phyloP scores from a whole-genome alignment of 1,284 basidiomycete species.

The Paramarasmius palmivorus region DNA sequence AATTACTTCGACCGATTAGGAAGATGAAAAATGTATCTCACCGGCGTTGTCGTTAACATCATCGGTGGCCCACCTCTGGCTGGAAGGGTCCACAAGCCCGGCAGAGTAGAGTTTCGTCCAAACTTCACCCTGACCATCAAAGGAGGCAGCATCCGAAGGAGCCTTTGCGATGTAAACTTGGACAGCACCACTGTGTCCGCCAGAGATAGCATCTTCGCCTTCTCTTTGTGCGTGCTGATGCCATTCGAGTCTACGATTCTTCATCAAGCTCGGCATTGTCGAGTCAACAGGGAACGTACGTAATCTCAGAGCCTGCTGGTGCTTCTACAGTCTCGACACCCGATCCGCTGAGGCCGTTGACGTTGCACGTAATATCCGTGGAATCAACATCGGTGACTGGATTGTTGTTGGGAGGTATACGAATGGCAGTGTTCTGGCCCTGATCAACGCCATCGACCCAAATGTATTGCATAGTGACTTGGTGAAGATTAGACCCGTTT shows the following conservation, averaged over 20 bases:
- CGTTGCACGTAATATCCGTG: conserved; percentile 50
- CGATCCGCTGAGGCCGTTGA: conserved; percentile 44
- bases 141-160: conserved; percentile 42
- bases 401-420: conserved; percentile 53
- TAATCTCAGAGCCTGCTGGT: conserved; percentile 41
- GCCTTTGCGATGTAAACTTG: conserved; percentile 54
- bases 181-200: conserved; percentile 51
- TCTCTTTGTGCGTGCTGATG: conserved; percentile 51
- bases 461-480: conserved; percentile 53
- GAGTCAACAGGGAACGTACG: conserved; percentile 23
- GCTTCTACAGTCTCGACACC: conserved; percentile 39
- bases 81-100: conserved; percentile 39
- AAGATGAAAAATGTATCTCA: conserved; percentile 13
- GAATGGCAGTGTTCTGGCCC: conserved; percentile 43
- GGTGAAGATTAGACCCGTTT: not conserved
- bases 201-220: conserved; percentile 53
- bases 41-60: conserved; percentile 45
- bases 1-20: not conserved
- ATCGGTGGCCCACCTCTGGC: conserved; percentile 46
- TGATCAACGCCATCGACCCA: conserved; percentile 49
- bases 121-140: conserved; percentile 48
- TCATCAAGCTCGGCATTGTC: not conserved
- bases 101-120: conserved; percentile 56
- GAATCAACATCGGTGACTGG: conserved; percentile 54
- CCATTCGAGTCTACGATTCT: conserved; percentile 39